Conservation (phyloP, 805 yeast genomes). For the Yamadazyma phyllophila region DNA sequence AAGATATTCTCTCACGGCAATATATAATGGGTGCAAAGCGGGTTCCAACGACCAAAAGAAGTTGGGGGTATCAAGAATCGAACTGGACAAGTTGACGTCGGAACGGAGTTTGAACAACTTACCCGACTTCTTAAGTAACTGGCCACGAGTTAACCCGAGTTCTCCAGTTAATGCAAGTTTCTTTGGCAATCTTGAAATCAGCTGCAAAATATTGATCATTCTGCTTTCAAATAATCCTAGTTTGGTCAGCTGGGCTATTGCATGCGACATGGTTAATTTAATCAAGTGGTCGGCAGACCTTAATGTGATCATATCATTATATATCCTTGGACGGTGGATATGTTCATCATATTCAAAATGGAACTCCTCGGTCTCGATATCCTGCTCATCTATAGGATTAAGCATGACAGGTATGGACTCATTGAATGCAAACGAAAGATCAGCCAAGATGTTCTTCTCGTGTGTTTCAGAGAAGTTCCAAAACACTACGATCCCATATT, state of each 20-base stretch:
- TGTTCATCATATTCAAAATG: conserved; percentile 68
- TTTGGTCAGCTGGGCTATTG: conserved; percentile 95
- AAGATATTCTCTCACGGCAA: conserved; percentile 84
- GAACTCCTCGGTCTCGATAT: conserved; percentile 89
- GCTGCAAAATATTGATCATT: conserved; percentile 77
- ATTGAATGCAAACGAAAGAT: conserved; percentile 65
- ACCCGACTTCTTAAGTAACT: conserved; percentile 84
- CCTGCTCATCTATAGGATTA: conserved; percentile 79
- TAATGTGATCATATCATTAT: conserved; percentile 90
- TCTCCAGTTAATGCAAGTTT: conserved; percentile 87
- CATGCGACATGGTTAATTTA: conserved; percentile 90
- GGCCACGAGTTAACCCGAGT: conserved; percentile 79
- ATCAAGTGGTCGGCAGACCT: conserved; percentile 90
- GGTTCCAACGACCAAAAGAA: conserved; percentile 96
- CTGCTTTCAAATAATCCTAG: conserved; percentile 87
- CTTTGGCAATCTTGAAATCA: conserved; percentile 87
- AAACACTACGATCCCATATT: conserved; percentile 94
- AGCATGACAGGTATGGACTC: conserved; percentile 50
- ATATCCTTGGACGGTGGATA: conserved; percentile 69
- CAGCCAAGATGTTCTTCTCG: conserved; percentile 92
- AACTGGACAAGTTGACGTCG: conserved; percentile 88
- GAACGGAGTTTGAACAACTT: conserved; percentile 85
- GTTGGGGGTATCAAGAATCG: conserved; percentile 91
- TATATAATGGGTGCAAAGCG: conserved; percentile 86
- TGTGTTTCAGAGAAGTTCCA: conserved; percentile 95